phyloP scores from a whole-genome alignment of 768 basidiomycete genomes.

The Nidula microcarpa region DNA sequence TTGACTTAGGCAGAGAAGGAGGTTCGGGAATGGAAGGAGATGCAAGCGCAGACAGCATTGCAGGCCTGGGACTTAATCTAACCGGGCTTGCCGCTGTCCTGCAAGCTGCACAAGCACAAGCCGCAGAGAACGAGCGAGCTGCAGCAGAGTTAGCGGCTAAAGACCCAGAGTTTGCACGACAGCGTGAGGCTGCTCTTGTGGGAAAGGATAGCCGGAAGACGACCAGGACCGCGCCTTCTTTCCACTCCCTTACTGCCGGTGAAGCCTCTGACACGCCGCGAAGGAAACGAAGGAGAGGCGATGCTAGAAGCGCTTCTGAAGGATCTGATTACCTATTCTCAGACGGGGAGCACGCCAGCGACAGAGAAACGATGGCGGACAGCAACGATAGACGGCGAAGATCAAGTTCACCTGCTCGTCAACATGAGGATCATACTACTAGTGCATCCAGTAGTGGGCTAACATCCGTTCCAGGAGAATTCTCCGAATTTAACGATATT shows the following conservation, averaged over 20 bases:
- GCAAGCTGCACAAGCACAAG: constrained; percentile 71
- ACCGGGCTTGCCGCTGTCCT: constrained; percentile 74
- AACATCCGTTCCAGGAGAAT: constrained; percentile 52
- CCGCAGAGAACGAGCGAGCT: constrained; percentile 42
- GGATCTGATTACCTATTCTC: constrained; percentile 56
- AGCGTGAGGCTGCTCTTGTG: constrained; percentile 40
- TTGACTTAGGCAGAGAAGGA: constrained; percentile 28
- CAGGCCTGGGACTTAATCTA: constrained; percentile 52
- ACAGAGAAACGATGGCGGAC: constrained; percentile 32
- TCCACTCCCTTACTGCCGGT: constrained; percentile 71
- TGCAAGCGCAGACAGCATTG: constrained; percentile 25
- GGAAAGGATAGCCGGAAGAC: constrained; percentile 44
- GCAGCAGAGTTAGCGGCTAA: constrained; percentile 41
- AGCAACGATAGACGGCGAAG: constrained; percentile 19
- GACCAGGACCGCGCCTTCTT: constrained; percentile 73
- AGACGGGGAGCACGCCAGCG: constrained; percentile 41
- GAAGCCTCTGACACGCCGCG: constrained; percentile 30
- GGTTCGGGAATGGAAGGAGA: constrained; percentile 22
- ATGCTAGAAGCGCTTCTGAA: constrained; percentile 38
- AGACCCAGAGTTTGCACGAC: constrained; percentile 38
- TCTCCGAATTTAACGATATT: constrained; percentile 74
- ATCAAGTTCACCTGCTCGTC: constrained; percentile 28
- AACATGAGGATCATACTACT: constrained; percentile 22
- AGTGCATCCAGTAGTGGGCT: constrained; percentile 37
- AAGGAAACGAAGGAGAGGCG: constrained; percentile 27